Conservation (phyloP, 2,329 filamentous ascomycete species). For the Venturia asperata region DNA sequence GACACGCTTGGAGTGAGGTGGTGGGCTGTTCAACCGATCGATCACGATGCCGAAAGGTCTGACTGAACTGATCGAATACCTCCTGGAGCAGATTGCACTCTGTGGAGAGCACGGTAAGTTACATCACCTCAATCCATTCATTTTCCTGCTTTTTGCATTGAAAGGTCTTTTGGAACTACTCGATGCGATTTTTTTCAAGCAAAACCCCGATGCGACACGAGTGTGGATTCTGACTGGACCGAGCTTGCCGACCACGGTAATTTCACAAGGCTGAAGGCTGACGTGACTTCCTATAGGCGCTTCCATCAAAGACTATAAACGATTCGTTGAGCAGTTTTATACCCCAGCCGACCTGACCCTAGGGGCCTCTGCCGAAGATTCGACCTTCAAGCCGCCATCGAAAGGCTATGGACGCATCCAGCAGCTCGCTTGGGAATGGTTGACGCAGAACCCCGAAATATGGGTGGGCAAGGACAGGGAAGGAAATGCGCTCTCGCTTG, state of each 20-base stretch:
- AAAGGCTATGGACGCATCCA: slow-evolving; percentile 45
- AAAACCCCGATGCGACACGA: not conserved
- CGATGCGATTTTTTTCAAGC: not conserved
- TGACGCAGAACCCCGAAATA: slow-evolving; percentile 50
- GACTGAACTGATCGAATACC: slow-evolving; percentile 50
- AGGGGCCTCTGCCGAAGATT: slow-evolving; percentile 1
- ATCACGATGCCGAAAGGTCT: slow-evolving; percentile 43
- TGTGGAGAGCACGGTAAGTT: slow-evolving; percentile 49
- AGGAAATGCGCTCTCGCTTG: slow-evolving; percentile 35
- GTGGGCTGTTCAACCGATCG: not conserved
- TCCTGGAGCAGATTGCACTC: slow-evolving; percentile 53
- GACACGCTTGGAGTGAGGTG: not conserved
- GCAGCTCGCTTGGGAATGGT: slow-evolving; percentile 51
- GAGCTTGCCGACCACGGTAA: not conserved
- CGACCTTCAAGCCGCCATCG: slow-evolving; percentile 23
- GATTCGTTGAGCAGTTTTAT: slow-evolving; percentile 35
- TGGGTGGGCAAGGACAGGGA: slow-evolving; percentile 39
- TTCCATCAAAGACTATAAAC: slow-evolving; percentile 35
- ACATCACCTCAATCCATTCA: slow-evolving; percentile 2
- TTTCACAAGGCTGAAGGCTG: not conserved
- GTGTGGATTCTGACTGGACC: not conserved
- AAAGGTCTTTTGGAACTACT: not conserved
- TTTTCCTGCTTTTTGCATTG: not conserved
- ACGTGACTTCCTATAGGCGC: slow-evolving; percentile 29
- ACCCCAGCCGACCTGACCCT: slow-evolving; percentile 20